Conservation (phyloP, 2,329 filamentous ascomycete genomes). For the Apiospora hydei region DNA sequence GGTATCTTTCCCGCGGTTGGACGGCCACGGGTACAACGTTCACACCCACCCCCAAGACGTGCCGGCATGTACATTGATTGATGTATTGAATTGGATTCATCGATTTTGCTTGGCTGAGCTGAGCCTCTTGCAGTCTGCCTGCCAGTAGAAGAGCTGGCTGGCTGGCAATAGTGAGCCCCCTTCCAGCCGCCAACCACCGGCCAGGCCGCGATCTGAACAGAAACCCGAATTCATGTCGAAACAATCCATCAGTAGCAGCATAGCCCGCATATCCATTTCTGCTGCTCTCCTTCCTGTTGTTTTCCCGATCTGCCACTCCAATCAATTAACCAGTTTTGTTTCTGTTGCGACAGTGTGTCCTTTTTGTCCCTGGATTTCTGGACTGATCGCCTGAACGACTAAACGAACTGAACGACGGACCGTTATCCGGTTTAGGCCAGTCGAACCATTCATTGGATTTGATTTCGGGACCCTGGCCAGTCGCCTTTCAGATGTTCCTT, state of each 20-base stretch:
- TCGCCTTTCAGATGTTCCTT: background rate
- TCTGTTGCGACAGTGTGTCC: background rate
- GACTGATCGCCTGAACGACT: background rate
- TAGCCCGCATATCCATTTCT: background rate
- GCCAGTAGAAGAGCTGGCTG: background rate
- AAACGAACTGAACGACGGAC: slow-evolving; percentile 9
- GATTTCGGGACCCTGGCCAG: background rate
- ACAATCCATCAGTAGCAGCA: background rate
- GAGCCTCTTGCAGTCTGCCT: slow-evolving; percentile 4
- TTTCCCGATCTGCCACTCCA: background rate
- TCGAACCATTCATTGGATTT: slow-evolving; percentile 3
- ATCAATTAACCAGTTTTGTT: background rate
- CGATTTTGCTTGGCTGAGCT: slow-evolving; percentile 14
- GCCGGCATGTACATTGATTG: background rate
- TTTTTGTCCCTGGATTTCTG: too few relatives aligned
- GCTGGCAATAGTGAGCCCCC: slow-evolving; percentile 1
- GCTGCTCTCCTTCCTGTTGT: background rate
- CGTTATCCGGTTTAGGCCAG: slow-evolving; percentile 5
- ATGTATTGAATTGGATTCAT: background rate
- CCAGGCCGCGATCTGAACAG: background rate
- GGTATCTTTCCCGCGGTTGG: background rate
- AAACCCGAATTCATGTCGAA: slow-evolving; percentile 5
- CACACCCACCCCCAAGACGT: background rate
- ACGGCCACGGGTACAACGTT: background rate
- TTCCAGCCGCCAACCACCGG: slow-evolving; percentile 13